Conservation (phyloP, 805 yeast species). For the Candida yuanshanica region DNA sequence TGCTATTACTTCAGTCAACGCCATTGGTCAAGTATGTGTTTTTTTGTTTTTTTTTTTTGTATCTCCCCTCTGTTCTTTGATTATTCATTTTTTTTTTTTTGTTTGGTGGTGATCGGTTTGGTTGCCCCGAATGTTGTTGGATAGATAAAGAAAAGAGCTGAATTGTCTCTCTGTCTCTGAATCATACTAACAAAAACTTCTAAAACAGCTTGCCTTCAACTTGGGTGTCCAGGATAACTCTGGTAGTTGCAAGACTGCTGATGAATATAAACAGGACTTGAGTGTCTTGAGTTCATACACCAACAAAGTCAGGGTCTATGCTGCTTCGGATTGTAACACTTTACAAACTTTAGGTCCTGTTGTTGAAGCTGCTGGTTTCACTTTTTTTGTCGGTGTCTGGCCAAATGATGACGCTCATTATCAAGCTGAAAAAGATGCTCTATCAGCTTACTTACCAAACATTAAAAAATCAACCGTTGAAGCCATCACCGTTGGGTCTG, state of each 20-base stretch:
- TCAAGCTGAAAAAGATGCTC: constrained; percentile 66
- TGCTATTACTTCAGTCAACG: background rate
- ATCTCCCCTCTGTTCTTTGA: background rate
- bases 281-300: constrained; percentile 53
- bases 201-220: constrained; percentile 70
- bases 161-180: too few species aligned
- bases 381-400: constrained; percentile 84
- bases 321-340: constrained; percentile 92
- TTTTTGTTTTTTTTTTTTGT: too few species aligned
- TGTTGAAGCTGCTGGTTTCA: constrained; percentile 71
- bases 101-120: background rate
- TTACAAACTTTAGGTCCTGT: constrained; percentile 82
- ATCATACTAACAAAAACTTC: background rate
- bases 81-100: background rate
- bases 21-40: background rate
- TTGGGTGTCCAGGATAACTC: constrained; percentile 74
- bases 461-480: constrained; percentile 64
- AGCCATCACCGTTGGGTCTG: constrained; percentile 88
- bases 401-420: constrained; percentile 83
- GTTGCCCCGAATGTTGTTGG: background rate
- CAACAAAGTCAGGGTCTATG: constrained; percentile 72
- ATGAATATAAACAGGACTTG: constrained; percentile 69
- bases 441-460: constrained; percentile 62
- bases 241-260: constrained; percentile 70
- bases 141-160: too few species aligned